Evolutionary conservation across 106 monocot species (phyloP).

Genomic region (Platanthera guangdongensis): DNA sequence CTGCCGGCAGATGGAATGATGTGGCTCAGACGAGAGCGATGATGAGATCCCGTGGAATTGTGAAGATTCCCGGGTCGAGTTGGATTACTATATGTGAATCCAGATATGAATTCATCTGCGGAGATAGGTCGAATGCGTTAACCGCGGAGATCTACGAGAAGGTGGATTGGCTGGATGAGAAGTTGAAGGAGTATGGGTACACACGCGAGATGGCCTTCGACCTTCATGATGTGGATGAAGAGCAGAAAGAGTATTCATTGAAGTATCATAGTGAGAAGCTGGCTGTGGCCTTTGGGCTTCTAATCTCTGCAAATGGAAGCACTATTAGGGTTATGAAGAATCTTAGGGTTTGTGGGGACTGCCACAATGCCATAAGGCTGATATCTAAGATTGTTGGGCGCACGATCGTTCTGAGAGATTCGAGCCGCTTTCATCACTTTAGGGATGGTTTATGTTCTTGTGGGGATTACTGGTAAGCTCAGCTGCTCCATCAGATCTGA

Average conservation of each 20-base stretch:
- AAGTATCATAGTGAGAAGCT: conserved; percentile 63
- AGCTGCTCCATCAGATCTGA: not conserved
- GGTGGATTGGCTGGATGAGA: conserved; percentile 40
- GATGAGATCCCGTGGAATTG: conserved; percentile 43
- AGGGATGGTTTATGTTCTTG: conserved; percentile 57
- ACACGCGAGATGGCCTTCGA: conserved; percentile 37
- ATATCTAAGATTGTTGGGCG: conserved; percentile 45
- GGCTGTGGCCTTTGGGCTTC: conserved; percentile 56
- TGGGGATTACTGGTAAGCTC: conserved; percentile 45
- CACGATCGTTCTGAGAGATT: conserved; percentile 58
- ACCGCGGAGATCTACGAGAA: conserved; percentile 30
- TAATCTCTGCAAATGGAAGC: conserved; percentile 41
- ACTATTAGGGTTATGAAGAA: conserved; percentile 61
- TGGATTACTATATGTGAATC: conserved; percentile 38
- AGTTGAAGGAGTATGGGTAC: conserved; percentile 38
- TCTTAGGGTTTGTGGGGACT: conserved; percentile 65
- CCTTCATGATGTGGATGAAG: conserved; percentile 74
- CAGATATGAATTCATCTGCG: conserved; percentile 45
- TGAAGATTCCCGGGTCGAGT: conserved; percentile 57
- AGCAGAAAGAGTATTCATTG: conserved; percentile 48
- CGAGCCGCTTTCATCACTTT: conserved; percentile 64
- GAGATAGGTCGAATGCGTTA: conserved; percentile 44
- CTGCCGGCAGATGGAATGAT: conserved; percentile 52
- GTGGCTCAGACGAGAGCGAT: conserved; percentile 39
- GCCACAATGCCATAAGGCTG: conserved; percentile 48